Base-by-base conservation (phyloP, 768 basidiomycete genomes). In the Trametes elegans region DNA sequence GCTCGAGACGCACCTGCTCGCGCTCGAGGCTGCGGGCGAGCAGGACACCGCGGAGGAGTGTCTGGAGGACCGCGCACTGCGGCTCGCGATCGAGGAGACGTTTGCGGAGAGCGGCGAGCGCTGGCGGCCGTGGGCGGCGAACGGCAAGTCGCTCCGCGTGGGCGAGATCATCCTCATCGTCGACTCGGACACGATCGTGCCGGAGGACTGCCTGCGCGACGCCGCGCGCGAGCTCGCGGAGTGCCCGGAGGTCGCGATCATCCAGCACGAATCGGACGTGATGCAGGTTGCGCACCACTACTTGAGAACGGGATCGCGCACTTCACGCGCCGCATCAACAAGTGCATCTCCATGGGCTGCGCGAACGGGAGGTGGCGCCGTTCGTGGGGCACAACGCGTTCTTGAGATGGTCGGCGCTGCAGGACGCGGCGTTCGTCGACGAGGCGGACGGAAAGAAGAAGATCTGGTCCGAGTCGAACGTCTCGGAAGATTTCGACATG, bases 261-360 rank as follows among this genome's bases (percentile, higher is more conserved):
- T 96, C 48, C 93, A 95, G 65, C 93, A 96, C 66, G 88, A 89
- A 63, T 91, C 88, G 82, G 89, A 91, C 63, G 91, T 94, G 62
- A 91, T 93, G 86, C 90, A 94, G 69, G 90, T 93, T 51, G 90
- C 86, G 0, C 77, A 88, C 68, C 87, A 93, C 69, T 94, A 88
- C 72, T 94, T 95, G 93, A 96, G 67, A 93, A 93, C 61, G 90
- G 89, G 10, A 86, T 95, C 54, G 83, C 93, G 10, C 85, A 87
- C 70, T 95, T 96, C 71, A 94, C 93, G 1, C 82, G 84, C 19
- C 80, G 90, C 29, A 91, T 95, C 73, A 93, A 94, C 69, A 84
- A 83, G 67, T 83, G 80, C 66, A 91, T 91, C 38, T 87, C 88
- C 0, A 82, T 91, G 78, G 81, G 83, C 9, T 84, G 82, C 63